Conservation (phyloP, 176 grass and related monocot genomes). For the Oryza longistaminata region DNA sequence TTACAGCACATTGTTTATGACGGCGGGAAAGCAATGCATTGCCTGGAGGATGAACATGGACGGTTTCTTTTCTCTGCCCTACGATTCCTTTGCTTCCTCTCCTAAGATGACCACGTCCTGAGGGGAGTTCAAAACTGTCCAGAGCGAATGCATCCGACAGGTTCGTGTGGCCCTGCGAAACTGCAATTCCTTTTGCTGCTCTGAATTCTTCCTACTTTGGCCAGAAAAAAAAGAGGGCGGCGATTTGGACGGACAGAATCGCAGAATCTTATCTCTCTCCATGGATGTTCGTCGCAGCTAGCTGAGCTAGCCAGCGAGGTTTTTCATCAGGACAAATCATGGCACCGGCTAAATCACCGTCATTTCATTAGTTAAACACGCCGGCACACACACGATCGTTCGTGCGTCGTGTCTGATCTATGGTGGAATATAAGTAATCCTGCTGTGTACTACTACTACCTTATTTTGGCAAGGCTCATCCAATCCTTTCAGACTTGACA, state of each 20-base stretch:
- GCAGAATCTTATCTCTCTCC: slow-evolving; percentile 20
- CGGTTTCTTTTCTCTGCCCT: too few species aligned
- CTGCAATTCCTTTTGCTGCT: slow-evolving; percentile 6
- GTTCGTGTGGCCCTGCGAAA: neutral
- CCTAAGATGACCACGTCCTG: neutral
- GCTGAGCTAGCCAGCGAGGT: neutral
- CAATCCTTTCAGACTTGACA: neutral
- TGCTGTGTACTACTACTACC: neutral
- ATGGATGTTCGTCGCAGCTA: neutral
- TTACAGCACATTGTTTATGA: neutral
- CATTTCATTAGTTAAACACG: slow-evolving; percentile 14
- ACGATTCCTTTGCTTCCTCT: neutral
- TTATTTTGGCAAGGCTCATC: neutral
- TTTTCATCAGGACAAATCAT: neutral
- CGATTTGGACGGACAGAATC: neutral
- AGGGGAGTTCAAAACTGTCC: neutral
- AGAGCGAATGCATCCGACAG: slow-evolving; percentile 25
- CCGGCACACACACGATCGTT: neutral
- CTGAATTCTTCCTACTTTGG: neutral
- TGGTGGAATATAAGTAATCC: neutral
- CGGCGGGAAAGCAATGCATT: neutral
- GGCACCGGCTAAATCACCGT: slow-evolving; percentile 39
- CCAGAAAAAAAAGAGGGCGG: neutral
- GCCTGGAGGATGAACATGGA: neutral
- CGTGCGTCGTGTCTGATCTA: neutral